Evolutionary conservation across 495 filamentous ascomycete species (phyloP).

Genomic region (Entonaema liquescens): DNA sequence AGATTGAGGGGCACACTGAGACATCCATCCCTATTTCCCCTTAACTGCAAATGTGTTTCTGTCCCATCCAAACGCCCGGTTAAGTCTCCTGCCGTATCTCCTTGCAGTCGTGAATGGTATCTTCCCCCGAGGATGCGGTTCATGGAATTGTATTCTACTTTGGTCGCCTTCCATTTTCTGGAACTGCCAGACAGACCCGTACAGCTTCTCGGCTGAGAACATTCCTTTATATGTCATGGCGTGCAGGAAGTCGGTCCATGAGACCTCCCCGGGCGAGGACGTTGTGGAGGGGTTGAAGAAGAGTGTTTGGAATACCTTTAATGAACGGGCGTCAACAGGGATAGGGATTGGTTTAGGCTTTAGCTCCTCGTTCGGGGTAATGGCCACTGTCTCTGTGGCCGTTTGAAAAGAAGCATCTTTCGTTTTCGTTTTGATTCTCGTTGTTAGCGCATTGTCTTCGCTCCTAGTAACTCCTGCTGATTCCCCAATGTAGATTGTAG

Average conservation of each 20-base stretch:
- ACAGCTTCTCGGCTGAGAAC: constrained; percentile 58
- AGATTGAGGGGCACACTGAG: background rate
- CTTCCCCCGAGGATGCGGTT: constrained; percentile 61
- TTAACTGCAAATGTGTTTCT: constrained; percentile 1
- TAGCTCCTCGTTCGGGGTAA: background rate
- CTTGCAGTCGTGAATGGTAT: constrained; percentile 53
- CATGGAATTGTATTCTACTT: constrained; percentile 62
- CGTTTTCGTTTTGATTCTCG: background rate
- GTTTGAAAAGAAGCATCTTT: background rate
- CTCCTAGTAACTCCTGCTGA: background rate
- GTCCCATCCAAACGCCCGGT: constrained; percentile 55
- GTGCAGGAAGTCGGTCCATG: constrained; percentile 62
- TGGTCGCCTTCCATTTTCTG: constrained; percentile 46
- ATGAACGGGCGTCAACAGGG: constrained; percentile 53
- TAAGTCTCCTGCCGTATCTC: constrained; percentile 55
- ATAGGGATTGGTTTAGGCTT: background rate
- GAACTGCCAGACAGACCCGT: constrained; percentile 65
- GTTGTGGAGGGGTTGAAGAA: constrained; percentile 50
- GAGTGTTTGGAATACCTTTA: constrained; percentile 57
- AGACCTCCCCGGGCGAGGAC: constrained; percentile 53
- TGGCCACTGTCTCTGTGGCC: background rate
- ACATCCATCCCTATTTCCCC: background rate
- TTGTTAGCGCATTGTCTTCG: background rate
- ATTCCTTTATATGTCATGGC: constrained; percentile 57
- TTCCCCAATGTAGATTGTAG: background rate